These are phyloP conservation scores for Nannochloris sp. DNA, from an alignment of 139 green algal species.

Conservation along the genomic window DNA sequence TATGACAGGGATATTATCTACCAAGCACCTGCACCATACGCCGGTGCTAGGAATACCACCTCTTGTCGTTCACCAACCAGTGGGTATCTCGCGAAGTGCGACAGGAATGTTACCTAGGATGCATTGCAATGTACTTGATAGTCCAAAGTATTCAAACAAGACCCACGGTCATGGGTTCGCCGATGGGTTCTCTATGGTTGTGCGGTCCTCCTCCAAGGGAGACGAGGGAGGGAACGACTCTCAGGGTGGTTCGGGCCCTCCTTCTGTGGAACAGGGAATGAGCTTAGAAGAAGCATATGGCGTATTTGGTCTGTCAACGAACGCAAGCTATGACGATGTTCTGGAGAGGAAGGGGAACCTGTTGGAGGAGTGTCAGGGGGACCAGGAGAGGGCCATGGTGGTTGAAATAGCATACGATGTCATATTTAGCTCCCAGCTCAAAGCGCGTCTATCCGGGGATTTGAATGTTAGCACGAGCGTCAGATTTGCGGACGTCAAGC, in stretches of 20 bases:
- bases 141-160: too few species aligned
- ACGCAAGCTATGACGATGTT: constrained; percentile 8
- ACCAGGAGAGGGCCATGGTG: constrained; percentile 16
- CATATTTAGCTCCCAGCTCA: constrained; percentile 20
- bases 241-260: neutral
- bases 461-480: constrained; percentile 2
- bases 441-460: constrained; percentile 3
- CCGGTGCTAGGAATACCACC: too few species aligned
- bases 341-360: constrained; percentile 9
- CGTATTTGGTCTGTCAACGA: constrained; percentile 2
- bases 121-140: too few species aligned
- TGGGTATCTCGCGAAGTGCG: too few species aligned
- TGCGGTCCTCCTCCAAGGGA: too few species aligned
- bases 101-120: too few species aligned
- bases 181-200: too few species aligned
- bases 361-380: neutral
- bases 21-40: too few species aligned
- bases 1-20: too few species aligned
- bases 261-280: neutral
- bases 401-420: constrained; percentile 26
- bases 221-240: too few species aligned
- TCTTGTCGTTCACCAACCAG: too few species aligned
- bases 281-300: constrained; percentile 4
- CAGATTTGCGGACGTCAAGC: neutral
- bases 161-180: too few species aligned